These are phyloP conservation scores for Trifolium dubium DNA, from an alignment of 306 rosid genomes.

Conservation along the genomic window DNA sequence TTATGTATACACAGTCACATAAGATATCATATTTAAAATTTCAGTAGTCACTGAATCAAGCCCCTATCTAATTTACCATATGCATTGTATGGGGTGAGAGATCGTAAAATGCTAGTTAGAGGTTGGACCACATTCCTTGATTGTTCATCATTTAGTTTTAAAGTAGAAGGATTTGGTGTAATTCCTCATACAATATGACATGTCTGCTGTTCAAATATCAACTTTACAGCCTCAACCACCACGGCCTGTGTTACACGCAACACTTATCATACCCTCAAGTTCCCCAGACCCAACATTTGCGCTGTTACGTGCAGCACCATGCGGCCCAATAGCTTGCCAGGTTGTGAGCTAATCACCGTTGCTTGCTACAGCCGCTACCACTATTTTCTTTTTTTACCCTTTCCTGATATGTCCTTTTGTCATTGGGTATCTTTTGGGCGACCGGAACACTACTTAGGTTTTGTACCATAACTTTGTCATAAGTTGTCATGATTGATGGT, in stretches of 20 bases:
- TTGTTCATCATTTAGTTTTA: constrained; percentile 5
- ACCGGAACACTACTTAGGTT: not conserved
- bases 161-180: not conserved
- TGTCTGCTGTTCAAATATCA: too few species aligned
- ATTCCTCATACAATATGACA: not conserved
- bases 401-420: not conserved
- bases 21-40: constrained; percentile 18
- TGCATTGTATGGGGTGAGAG: constrained; percentile 18
- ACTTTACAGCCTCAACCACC: not conserved
- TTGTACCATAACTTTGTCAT: not conserved
- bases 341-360: not conserved
- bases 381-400: not conserved
- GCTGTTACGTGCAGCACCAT: not conserved
- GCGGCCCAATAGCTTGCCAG: not conserved
- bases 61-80: not conserved
- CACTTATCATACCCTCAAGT: not conserved
- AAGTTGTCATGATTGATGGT: constrained; percentile 16
- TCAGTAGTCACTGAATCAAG: not conserved
- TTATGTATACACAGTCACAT: not conserved
- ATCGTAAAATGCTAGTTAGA: constrained; percentile 17
- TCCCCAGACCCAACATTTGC: not conserved
- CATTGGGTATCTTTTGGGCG: not conserved
- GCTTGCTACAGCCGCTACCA: not conserved
- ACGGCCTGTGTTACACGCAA: not conserved
- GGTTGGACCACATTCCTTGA: constrained; percentile 14